phyloP scores from a whole-genome alignment of 768 basidiomycete genomes.

The Suillus bovinus region DNA sequence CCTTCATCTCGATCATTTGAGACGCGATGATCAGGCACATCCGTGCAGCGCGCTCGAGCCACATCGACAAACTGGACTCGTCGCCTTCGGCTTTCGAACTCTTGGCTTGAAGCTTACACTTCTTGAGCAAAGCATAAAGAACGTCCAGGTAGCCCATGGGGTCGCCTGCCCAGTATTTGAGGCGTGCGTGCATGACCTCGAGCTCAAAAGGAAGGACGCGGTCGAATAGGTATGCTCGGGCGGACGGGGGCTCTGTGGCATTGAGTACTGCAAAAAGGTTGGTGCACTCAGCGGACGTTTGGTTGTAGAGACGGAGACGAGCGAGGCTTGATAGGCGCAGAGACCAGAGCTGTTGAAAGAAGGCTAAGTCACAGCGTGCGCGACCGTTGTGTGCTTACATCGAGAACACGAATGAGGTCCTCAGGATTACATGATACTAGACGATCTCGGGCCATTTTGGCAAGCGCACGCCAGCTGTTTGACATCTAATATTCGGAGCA shows the following conservation, averaged over 20 bases:
- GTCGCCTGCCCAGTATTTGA: constrained; percentile 83
- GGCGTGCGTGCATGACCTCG: constrained; percentile 68
- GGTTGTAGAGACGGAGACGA: constrained; percentile 82
- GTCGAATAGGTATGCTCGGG: constrained; percentile 57
- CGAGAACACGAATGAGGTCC: constrained; percentile 62
- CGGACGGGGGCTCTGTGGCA: constrained; percentile 50
- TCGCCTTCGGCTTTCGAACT: constrained; percentile 5
- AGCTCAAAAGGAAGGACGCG: constrained; percentile 47
- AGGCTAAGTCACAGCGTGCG: background rate
- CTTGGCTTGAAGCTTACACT: constrained; percentile 46
- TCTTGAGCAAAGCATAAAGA: constrained; percentile 58
- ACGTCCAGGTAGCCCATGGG: constrained; percentile 79
- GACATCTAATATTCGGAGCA: constrained; percentile 58
- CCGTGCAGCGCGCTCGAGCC: constrained; percentile 78
- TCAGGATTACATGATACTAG: constrained; percentile 71
- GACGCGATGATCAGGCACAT: constrained; percentile 79
- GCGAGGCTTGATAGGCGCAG: constrained; percentile 78
- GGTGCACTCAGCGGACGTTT: constrained; percentile 81
- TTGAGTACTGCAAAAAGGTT: constrained; percentile 76
- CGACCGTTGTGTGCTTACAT: constrained; percentile 45
- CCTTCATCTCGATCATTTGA: constrained; percentile 86
- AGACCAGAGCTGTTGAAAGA: constrained; percentile 69
- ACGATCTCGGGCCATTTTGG: constrained; percentile 81
- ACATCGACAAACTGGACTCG: constrained; percentile 57
- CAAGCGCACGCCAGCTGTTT: constrained; percentile 84